Conservation (phyloP, 805 yeast genomes). For the Starmera pachycereana region DNA sequence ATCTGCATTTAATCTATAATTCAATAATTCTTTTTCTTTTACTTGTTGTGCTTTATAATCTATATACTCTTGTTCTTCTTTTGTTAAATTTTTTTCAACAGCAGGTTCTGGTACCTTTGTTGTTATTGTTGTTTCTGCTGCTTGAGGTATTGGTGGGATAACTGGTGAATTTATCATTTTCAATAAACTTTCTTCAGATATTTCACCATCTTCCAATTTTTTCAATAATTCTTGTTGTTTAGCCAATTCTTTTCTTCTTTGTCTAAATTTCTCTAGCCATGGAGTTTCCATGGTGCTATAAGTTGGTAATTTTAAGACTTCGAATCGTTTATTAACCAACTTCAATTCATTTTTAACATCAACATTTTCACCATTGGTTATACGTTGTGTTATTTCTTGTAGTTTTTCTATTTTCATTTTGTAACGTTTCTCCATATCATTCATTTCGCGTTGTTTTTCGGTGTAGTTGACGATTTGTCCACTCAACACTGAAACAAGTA, state of each 20-base stretch:
- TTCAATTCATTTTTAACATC: constrained; percentile 31
- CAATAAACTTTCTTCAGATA: constrained; percentile 4
- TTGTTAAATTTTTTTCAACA: constrained; percentile 9
- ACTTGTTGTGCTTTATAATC: constrained; percentile 3
- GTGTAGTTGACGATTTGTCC: constrained; percentile 37
- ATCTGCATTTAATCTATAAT: constrained; percentile 22
- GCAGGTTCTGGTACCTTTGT: constrained; percentile 11
- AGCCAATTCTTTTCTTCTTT: constrained; percentile 3
- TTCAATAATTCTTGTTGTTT: constrained; percentile 2
- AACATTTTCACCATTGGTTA: constrained; percentile 25
- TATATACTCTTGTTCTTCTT: constrained; percentile 4
- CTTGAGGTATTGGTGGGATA: background rate
- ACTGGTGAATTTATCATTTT: background rate
- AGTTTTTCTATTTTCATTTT: constrained; percentile 26
- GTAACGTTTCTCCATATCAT: constrained; percentile 29
- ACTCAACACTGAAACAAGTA: constrained; percentile 34
- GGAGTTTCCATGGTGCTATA: constrained; percentile 3
- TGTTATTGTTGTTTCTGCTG: background rate
- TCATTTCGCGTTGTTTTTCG: constrained; percentile 27
- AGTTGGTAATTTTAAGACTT: background rate
- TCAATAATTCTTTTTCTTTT: constrained; percentile 17
- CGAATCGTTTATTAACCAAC: constrained; percentile 25
- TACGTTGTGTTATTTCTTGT: constrained; percentile 27
- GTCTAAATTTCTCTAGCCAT: constrained; percentile 16
- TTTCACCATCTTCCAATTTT: background rate